These are phyloP conservation scores for Aspergillus heteromorphus DNA, from an alignment of 495 filamentous ascomycete species.

Conservation along the genomic window DNA sequence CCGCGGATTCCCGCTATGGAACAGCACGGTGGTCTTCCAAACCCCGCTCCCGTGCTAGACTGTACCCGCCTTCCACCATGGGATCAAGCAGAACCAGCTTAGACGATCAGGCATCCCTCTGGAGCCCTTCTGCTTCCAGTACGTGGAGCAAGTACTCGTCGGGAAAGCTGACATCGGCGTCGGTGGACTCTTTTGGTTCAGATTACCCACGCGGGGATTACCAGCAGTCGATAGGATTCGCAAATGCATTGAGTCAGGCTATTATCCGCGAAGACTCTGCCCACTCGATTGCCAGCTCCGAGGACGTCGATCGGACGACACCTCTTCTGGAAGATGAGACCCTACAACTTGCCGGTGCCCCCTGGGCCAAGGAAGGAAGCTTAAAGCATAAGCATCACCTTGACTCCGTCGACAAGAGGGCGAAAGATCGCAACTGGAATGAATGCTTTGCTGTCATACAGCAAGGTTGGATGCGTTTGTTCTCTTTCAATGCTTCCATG, in stretches of 20 bases:
- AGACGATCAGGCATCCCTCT: constrained; percentile 84
- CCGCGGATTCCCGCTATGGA: constrained; percentile 58
- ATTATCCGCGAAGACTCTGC: constrained; percentile 89
- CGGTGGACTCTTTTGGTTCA: constrained; percentile 80
- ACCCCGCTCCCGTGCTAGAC: constrained; percentile 72
- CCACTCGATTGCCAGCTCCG: constrained; percentile 44
- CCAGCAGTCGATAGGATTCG: constrained; percentile 95
- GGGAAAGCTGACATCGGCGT: constrained; percentile 84
- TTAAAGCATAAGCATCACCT: constrained; percentile 95
- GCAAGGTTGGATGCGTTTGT: constrained; percentile 91
- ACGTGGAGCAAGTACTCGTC: constrained; percentile 95
- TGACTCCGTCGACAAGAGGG: constrained; percentile 80
- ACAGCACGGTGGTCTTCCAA: constrained; percentile 76
- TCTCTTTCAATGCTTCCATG: constrained; percentile 74
- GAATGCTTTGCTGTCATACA: constrained; percentile 98
- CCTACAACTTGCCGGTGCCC: constrained; percentile 81
- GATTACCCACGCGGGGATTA: constrained; percentile 77
- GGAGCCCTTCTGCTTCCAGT: constrained; percentile 82
- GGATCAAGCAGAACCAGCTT: constrained; percentile 92
- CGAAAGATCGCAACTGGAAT: constrained; percentile 88
- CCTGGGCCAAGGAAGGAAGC: constrained; percentile 97
- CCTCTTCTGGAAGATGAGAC: constrained; percentile 87
- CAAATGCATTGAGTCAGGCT: constrained; percentile 91
- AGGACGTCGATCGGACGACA: constrained; percentile 50
- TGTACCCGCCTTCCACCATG: constrained; percentile 73